A percentile compares a stretch with the other conserved stretches of the same genome.
These are phyloP conservation scores for Saussurea involucrata DNA, from an alignment of 129 eudicot genomes.

Conservation along the genomic window DNA sequence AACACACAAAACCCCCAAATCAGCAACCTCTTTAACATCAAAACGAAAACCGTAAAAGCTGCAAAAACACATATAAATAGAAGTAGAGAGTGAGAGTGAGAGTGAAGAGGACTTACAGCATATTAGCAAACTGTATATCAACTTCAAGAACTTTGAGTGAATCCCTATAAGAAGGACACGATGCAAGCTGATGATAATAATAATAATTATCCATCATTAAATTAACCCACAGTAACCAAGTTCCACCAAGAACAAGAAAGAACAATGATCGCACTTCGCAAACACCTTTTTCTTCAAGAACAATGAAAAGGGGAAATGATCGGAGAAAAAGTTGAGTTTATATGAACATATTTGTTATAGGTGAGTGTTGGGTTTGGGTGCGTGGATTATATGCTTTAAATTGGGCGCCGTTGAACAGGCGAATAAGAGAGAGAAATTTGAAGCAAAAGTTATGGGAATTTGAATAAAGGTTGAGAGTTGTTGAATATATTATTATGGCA, in stretches of 20 bases:
- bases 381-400: background rate
- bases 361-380: background rate
- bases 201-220: slow-evolving; percentile 31
- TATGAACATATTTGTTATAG: background rate
- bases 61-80: slow-evolving; percentile 4
- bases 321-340: background rate
- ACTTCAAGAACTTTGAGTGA: slow-evolving; percentile 59
- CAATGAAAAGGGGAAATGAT: background rate
- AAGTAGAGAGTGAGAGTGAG: background rate
- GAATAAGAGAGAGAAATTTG: background rate
- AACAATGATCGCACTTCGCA: slow-evolving; percentile 15
- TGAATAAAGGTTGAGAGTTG: slow-evolving; percentile 19
- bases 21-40: background rate
- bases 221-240: background rate
- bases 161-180: slow-evolving; percentile 40
- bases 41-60: slow-evolving; percentile 9
- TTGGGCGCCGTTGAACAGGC: slow-evolving; percentile 9
- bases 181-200: slow-evolving; percentile 43
- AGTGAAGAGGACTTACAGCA: slow-evolving; percentile 40
- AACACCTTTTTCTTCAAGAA: background rate
- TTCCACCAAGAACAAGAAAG: background rate
- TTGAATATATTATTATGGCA: slow-evolving; percentile 13
- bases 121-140: slow-evolving; percentile 85
- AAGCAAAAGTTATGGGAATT: slow-evolving; percentile 15
- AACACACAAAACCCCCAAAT: slow-evolving; percentile 20